phyloP scores from a whole-genome alignment of 768 basidiomycete genomes.

The Favolaschia claudopus region DNA sequence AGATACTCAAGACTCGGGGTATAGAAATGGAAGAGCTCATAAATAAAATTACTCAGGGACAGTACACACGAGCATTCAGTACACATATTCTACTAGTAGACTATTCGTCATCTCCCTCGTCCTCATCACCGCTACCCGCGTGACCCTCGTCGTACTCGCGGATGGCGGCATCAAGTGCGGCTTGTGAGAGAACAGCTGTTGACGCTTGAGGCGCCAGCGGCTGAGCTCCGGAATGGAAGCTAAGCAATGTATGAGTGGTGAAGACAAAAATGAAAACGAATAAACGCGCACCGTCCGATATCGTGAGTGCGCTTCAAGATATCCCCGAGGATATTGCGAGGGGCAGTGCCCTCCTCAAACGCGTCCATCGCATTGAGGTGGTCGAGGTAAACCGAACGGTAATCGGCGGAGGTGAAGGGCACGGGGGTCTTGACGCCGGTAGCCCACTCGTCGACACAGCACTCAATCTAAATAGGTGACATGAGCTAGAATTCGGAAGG shows the following conservation, averaged over 20 bases:
- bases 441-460: slow-evolving; percentile 30
- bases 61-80: too few relatives aligned
- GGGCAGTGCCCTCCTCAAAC: slow-evolving; percentile 15
- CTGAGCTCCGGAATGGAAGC: slow-evolving; percentile 8
- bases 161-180: background rate
- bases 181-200: background rate
- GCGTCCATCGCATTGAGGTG: slow-evolving; percentile 16
- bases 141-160: background rate
- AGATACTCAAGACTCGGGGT: background rate
- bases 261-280: too few relatives aligned
- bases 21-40: background rate
- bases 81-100: too few relatives aligned
- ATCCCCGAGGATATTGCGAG: background rate
- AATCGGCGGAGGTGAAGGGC: slow-evolving; percentile 20
- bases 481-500: background rate
- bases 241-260: background rate
- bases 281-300: slow-evolving; percentile 14
- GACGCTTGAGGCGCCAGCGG: background rate
- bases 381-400: slow-evolving; percentile 25
- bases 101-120: too few relatives aligned
- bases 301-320: slow-evolving; percentile 8
- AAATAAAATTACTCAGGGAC: background rate
- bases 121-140: too few relatives aligned
- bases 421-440: slow-evolving; percentile 26
- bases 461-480: slow-evolving; percentile 23